phyloP scores from a whole-genome alignment of 2,329 filamentous ascomycete species.

The Xylariaceae sp. region DNA sequence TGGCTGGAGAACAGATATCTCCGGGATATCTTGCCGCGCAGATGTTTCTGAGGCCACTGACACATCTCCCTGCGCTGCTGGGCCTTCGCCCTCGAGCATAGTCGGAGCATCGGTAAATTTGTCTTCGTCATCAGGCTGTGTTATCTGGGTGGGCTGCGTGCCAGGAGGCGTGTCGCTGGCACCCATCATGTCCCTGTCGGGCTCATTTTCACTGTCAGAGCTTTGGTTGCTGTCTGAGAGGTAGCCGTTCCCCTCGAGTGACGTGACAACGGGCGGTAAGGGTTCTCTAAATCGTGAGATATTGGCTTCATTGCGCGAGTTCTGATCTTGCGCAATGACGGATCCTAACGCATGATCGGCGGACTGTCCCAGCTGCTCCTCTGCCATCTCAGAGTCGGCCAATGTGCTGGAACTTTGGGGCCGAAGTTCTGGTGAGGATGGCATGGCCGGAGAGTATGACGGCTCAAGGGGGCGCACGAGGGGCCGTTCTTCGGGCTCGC shows the following conservation, averaged over 20 bases:
- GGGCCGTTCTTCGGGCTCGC: conserved; percentile 46
- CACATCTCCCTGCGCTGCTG: background rate
- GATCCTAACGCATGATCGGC: conserved; percentile 53
- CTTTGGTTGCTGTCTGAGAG: conserved; percentile 48
- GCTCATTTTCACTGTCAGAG: conserved; percentile 32
- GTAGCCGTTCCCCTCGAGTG: conserved; percentile 59
- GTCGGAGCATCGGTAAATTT: conserved; percentile 7
- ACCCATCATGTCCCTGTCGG: conserved; percentile 10
- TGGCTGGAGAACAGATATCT: conserved; percentile 37
- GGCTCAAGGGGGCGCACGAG: conserved; percentile 47
- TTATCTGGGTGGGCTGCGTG: conserved; percentile 14
- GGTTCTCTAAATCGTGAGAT: conserved; percentile 55
- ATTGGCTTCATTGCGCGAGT: conserved; percentile 45
- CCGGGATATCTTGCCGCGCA: conserved; percentile 25
- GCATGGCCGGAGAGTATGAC: conserved; percentile 19
- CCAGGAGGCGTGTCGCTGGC: conserved; percentile 12
- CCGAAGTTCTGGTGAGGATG: conserved; percentile 19
- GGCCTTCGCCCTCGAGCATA: conserved; percentile 10
- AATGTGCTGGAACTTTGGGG: conserved; percentile 16
- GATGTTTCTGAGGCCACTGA: background rate
- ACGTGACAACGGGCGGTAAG: conserved; percentile 62
- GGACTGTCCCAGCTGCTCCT: conserved; percentile 41
- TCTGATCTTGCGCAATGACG: conserved; percentile 47
- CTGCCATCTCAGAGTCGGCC: conserved; percentile 19
- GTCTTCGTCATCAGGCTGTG: conserved; percentile 13